Base-by-base conservation (phyloP, 73 alveolate species). In the Blepharisma japonicum region DNA sequence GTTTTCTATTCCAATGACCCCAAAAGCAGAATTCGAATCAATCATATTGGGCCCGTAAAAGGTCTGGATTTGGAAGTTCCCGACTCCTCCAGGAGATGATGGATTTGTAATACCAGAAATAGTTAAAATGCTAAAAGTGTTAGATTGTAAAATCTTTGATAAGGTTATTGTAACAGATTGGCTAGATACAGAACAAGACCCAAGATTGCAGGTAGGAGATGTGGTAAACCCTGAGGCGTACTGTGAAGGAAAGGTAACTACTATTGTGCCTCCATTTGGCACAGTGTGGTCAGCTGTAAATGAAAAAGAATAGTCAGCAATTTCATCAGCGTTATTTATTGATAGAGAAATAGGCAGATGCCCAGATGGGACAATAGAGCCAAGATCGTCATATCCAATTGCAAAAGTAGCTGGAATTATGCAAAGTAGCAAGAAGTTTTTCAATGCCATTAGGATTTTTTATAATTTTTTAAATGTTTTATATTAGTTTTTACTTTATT, bases 1-100 rank as follows among this genome's bases (percentile, higher is more conserved):
- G 49, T 85, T 84, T 32, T 77, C 84, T 27, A 85, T 85, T 38
- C 92, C 92, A 6, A 80, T 72, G 9, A 79, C 82, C 11, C 89
- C 86, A 50, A 85, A 85, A 27, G 68, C 56, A 39, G 71, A 50
- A 39, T 85, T 85, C 51, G 71, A 79, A 68, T 85, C 92, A 23
- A 81, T 78, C 7, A 85, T 72, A 68, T 81, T 85, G 42, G 68
- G 6, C 7, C 89, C 89, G 20, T 78, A 42, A 11, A 42, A 68
- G 9, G 89, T 23, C 7, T 85, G 42, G 21, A 81, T 78, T 8
- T 51, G 56, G 56, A 85, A 85, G 71, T 85, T 85, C 6, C 92
- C 92, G 45, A 86, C 81, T 6, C 92, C 92, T 6, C 92, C 92
- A 47, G 68, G 68, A 2, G 39, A 20, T 45, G 67, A 66, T 8